Conservation (phyloP, 1,139 yeast genomes). For the Magnusiomyces starmeri region DNA sequence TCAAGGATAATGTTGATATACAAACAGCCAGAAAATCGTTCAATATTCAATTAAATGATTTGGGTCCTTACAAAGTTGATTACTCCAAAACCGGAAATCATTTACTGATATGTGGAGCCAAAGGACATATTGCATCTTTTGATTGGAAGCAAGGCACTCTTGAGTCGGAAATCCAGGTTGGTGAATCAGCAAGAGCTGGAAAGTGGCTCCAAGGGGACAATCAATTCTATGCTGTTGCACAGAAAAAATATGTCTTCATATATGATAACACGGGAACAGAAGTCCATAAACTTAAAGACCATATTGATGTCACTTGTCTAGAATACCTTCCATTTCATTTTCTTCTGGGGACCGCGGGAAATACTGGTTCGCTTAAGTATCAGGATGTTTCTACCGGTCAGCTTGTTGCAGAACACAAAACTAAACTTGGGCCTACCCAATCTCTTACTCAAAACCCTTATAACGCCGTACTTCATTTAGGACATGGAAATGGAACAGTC, state of each 20-base stretch:
- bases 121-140: slow-evolving; percentile 93
- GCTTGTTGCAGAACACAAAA: slow-evolving; percentile 72
- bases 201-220: slow-evolving; percentile 78
- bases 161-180: slow-evolving; percentile 73
- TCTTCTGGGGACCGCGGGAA: slow-evolving; percentile 78
- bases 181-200: slow-evolving; percentile 86
- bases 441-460: slow-evolving; percentile 88
- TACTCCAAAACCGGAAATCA: slow-evolving; percentile 85
- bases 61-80: slow-evolving; percentile 82
- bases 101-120: slow-evolving; percentile 73
- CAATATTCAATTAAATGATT: slow-evolving; percentile 62
- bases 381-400: slow-evolving; percentile 95
- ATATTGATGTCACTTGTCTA: slow-evolving; percentile 71
- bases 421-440: slow-evolving; percentile 85
- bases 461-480: slow-evolving; percentile 92
- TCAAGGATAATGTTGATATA: slow-evolving; percentile 69
- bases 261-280: slow-evolving; percentile 90
- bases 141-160: slow-evolving; percentile 90
- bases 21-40: slow-evolving; percentile 64
- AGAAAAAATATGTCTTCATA: slow-evolving; percentile 86
- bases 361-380: slow-evolving; percentile 79
- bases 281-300: slow-evolving; percentile 84
- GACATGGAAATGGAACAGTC: slow-evolving; percentile 90
- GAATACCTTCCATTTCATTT: slow-evolving; percentile 93
- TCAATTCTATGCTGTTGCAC: slow-evolving; percentile 94